Evolutionary conservation across 306 rosid genomes (phyloP).

Genomic region (Cucumis cinereus): DNA sequence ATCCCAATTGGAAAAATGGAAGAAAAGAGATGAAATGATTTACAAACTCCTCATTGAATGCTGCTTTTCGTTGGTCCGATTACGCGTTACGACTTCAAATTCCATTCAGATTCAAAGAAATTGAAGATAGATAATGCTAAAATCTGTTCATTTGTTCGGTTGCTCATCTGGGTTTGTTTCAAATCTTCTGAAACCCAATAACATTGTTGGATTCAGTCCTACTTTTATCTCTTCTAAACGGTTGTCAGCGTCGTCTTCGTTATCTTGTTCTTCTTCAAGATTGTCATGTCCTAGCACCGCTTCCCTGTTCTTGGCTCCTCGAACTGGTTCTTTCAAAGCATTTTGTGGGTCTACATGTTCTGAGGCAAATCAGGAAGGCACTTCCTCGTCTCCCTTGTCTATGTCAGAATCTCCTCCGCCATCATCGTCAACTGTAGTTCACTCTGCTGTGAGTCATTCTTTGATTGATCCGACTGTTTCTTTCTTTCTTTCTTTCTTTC

Average conservation of each 20-base stretch:
- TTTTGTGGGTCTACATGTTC: slow-evolving; percentile 29
- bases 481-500: not conserved
- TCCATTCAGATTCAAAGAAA: not conserved
- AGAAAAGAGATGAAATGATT: not conserved
- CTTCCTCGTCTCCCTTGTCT: slow-evolving; percentile 25
- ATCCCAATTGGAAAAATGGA: not conserved
- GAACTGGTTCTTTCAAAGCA: slow-evolving; percentile 18
- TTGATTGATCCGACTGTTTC: not conserved
- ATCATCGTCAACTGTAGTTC: slow-evolving; percentile 21
- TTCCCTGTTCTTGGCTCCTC: slow-evolving; percentile 15
- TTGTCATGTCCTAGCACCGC: not conserved
- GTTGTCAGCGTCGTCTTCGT: slow-evolving; percentile 5
- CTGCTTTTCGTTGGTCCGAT: not conserved
- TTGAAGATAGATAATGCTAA: slow-evolving; percentile 35
- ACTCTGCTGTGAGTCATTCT: slow-evolving; percentile 29
- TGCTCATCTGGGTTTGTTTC: slow-evolving; percentile 37
- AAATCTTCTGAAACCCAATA: slow-evolving; percentile 31
- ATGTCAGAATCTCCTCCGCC: slow-evolving; percentile 2
- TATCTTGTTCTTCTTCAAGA: slow-evolving; percentile 16
- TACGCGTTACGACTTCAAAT: not conserved
- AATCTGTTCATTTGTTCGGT: slow-evolving; percentile 39
- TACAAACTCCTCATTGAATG: not conserved
- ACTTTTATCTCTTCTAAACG: slow-evolving; percentile 26
- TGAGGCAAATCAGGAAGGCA: slow-evolving; percentile 23
- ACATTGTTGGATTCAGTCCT: slow-evolving; percentile 19